Percentiles rank a stretch among this genome's conserved stretches.
Evolutionary conservation across 2,329 filamentous ascomycete genomes (phyloP).

Genomic region (Pseudocercospora macadamiae): DNA sequence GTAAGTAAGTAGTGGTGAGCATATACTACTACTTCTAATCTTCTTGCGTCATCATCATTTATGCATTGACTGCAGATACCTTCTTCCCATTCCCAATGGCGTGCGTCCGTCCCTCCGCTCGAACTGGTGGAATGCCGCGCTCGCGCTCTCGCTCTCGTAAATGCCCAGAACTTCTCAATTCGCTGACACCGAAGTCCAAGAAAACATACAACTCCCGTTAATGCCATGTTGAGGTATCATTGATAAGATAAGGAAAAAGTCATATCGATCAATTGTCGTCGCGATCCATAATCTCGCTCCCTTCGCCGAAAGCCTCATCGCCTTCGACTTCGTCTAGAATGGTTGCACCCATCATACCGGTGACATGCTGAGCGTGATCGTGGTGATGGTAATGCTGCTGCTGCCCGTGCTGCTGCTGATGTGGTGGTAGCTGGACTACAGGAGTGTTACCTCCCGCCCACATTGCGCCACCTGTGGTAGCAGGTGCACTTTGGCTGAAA

Average conservation of each 20-base stretch:
- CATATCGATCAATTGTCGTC: too few species aligned
- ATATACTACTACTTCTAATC: too few species aligned
- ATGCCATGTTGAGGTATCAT: too few species aligned
- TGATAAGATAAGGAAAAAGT: too few species aligned
- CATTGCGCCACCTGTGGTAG: slow-evolving; percentile 29
- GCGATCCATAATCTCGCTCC: slow-evolving; percentile 48
- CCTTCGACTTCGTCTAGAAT: slow-evolving; percentile 45
- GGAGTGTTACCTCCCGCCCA: slow-evolving; percentile 24
- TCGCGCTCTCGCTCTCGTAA: neutral
- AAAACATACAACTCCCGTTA: neutral
- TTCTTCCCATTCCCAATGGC: too few species aligned
- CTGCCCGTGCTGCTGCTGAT: neutral
- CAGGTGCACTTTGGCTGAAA: slow-evolving; percentile 37
- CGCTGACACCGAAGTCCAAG: neutral
- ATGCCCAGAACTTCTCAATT: neutral
- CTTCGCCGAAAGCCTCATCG: slow-evolving; percentile 50
- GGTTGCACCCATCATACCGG: slow-evolving; percentile 42
- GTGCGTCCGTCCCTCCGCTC: too few species aligned
- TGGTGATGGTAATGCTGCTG: slow-evolving; percentile 9
- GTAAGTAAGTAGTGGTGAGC: too few species aligned
- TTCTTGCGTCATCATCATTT: too few species aligned
- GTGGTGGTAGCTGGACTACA: slow-evolving; percentile 5
- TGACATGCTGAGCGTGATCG: slow-evolving; percentile 39
- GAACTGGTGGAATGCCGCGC: neutral
- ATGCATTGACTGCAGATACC: too few species aligned